These are phyloP conservation scores for Trametes maxima DNA, from an alignment of 768 basidiomycete genomes.

Conservation along the genomic window DNA sequence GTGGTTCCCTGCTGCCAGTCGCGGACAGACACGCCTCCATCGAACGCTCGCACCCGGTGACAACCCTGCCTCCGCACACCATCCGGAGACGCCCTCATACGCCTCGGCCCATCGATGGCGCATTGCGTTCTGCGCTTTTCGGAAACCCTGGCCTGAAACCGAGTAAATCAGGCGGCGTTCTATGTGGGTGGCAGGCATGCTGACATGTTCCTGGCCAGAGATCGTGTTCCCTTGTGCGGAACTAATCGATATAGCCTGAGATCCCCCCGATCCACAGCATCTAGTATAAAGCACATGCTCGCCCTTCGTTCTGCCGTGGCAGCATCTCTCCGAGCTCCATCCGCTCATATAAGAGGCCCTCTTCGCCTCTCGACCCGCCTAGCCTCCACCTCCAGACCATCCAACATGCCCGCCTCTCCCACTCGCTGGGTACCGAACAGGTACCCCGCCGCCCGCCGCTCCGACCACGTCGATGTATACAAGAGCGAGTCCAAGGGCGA, in stretches of 20 bases:
- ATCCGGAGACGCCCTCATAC: not conserved
- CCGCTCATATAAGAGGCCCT: constrained; percentile 23
- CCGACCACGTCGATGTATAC: constrained; percentile 69
- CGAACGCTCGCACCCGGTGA: constrained; percentile 6
- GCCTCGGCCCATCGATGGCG: constrained; percentile 17
- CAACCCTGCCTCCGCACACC: not conserved
- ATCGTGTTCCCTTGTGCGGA: constrained; percentile 12
- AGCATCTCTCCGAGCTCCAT: constrained; percentile 25
- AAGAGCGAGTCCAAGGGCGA: constrained; percentile 62
- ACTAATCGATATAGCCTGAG: constrained; percentile 21
- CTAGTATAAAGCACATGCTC: constrained; percentile 28
- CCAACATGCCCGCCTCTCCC: constrained; percentile 33
- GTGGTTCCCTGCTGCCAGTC: not conserved
- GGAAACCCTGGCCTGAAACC: constrained; percentile 1
- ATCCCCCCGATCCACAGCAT: constrained; percentile 15
- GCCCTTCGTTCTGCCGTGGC: constrained; percentile 15
- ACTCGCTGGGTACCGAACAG: constrained; percentile 55
- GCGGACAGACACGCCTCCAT: constrained; percentile 8
- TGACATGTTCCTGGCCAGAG: constrained; percentile 19
- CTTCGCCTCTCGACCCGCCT: constrained; percentile 15
- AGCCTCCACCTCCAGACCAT: constrained; percentile 13
- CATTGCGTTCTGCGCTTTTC: constrained; percentile 3
- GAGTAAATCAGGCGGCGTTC: constrained; percentile 5
- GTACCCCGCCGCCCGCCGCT: constrained; percentile 69
- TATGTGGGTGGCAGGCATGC: constrained; percentile 7